These are phyloP conservation scores for Malus sylvestris DNA, from an alignment of 306 rosid species.

Conservation along the genomic window DNA sequence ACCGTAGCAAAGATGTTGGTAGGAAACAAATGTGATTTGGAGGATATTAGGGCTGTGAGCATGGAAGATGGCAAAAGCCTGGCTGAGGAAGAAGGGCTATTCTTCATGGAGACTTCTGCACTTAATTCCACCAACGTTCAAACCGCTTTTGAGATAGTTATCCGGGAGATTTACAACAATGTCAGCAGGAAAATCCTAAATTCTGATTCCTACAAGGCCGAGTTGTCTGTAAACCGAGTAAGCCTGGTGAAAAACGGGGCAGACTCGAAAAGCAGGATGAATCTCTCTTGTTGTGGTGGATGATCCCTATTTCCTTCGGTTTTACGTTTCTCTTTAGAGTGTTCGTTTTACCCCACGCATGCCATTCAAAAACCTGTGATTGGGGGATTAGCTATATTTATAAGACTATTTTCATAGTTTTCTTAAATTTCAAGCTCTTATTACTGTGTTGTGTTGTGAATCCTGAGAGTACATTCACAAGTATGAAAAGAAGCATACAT, in stretches of 20 bases:
- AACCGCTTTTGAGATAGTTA: conserved; percentile 72
- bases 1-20: conserved; percentile 74
- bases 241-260: conserved; percentile 48
- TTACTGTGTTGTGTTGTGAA: neutral
- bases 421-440: neutral
- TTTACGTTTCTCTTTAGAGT: neutral
- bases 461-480: neutral
- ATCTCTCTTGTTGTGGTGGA: conserved; percentile 64
- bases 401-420: neutral
- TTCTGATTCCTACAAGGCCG: conserved; percentile 77
- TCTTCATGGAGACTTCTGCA: conserved; percentile 97
- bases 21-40: conserved; percentile 90
- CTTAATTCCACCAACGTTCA: conserved; percentile 78
- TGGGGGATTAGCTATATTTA: neutral
- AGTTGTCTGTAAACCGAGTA: conserved; percentile 73
- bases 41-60: conserved; percentile 74
- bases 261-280: conserved; percentile 32
- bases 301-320: conserved; percentile 21
- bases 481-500: neutral
- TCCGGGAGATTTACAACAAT: conserved; percentile 70
- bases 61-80: conserved; percentile 67
- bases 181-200: conserved; percentile 73
- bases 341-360: neutral
- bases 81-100: conserved; percentile 79
- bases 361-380: neutral